Conservation (phyloP, 1,284 basidiomycete species). For the Trametes sp. region DNA sequence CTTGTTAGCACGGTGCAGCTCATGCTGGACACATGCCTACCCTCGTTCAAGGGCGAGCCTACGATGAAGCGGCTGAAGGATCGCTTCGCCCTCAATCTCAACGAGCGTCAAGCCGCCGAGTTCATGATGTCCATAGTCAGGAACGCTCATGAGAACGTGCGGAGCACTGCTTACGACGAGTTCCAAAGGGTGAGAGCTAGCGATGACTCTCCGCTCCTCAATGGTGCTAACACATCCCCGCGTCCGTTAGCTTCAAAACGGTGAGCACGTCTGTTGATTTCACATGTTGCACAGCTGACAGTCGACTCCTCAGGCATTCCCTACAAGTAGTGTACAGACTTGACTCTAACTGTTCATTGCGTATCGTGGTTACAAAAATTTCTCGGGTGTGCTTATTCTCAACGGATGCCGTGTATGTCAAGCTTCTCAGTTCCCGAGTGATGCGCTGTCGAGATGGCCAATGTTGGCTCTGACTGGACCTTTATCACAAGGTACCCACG, state of each 20-base stretch:
- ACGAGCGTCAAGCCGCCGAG: slow-evolving; percentile 91
- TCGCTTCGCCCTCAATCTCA: slow-evolving; percentile 85
- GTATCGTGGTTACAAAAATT: no score
- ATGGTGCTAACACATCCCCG: neutral
- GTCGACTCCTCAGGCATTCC: no score
- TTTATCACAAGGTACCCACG: no score
- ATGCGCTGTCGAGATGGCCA: no score
- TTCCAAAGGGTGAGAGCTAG: slow-evolving; percentile 76
- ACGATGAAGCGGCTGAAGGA: slow-evolving; percentile 91
- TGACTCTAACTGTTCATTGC: neutral
- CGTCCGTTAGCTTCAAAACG: slow-evolving; percentile 58
- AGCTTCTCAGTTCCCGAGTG: no score
- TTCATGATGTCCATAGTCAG: slow-evolving; percentile 90
- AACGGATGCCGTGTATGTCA: no score
- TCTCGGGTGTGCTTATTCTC: no score
- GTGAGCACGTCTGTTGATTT: no score
- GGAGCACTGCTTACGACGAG: slow-evolving; percentile 93
- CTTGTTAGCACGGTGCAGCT: slow-evolving; percentile 89
- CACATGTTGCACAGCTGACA: no score
- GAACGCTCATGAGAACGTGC: slow-evolving; percentile 94
- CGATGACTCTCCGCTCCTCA: neutral
- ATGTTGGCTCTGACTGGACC: no score
- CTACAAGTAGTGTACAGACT: slow-evolving; percentile 49
- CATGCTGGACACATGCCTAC: slow-evolving; percentile 95
- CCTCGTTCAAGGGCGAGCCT: slow-evolving; percentile 95